Evolutionary conservation across 192 early-diverging fungal species (phyloP).

Genomic region (Thamnidium elegans): DNA sequence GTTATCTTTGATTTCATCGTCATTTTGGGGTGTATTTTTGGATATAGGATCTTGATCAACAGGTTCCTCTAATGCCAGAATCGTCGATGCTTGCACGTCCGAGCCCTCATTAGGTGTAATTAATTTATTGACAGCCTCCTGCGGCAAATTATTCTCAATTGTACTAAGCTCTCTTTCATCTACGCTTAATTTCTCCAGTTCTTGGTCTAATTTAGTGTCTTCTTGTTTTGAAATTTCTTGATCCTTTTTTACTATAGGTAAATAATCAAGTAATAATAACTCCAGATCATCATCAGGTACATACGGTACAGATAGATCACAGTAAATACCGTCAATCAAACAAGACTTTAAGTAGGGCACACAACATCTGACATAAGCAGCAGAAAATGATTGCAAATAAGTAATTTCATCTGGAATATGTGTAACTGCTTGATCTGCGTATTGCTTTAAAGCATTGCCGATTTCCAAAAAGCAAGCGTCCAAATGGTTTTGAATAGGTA

Average conservation of each 20-base stretch:
- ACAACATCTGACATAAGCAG: slow-evolving; percentile 31
- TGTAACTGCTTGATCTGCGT: slow-evolving; percentile 18
- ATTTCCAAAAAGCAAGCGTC: slow-evolving; percentile 26
- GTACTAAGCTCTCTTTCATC: background rate
- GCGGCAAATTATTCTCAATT: background rate
- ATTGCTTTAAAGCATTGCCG: slow-evolving; percentile 18
- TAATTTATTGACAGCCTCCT: no score
- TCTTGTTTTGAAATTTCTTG: background rate
- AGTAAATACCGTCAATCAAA: slow-evolving; percentile 31
- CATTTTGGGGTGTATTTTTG: background rate
- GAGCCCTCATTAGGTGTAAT: no score
- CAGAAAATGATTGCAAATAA: slow-evolving; percentile 21
- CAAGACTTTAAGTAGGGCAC: slow-evolving; percentile 32
- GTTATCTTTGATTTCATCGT: background rate
- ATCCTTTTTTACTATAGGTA: background rate
- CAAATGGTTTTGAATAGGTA: slow-evolving; percentile 18
- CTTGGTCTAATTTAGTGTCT: background rate
- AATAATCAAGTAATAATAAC: slow-evolving; percentile 2
- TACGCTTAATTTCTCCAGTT: background rate
- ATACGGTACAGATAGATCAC: background rate
- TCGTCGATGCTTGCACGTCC: no score
- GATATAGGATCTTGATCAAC: no score
- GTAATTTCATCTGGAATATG: slow-evolving; percentile 16
- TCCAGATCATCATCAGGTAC: slow-evolving; percentile 1
- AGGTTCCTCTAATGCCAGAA: no score